Evolutionary conservation across 257 asterid genomes (phyloP), one percentile per base, ranked within the genome.

Genomic region (Solanum peruvianum): DNA sequence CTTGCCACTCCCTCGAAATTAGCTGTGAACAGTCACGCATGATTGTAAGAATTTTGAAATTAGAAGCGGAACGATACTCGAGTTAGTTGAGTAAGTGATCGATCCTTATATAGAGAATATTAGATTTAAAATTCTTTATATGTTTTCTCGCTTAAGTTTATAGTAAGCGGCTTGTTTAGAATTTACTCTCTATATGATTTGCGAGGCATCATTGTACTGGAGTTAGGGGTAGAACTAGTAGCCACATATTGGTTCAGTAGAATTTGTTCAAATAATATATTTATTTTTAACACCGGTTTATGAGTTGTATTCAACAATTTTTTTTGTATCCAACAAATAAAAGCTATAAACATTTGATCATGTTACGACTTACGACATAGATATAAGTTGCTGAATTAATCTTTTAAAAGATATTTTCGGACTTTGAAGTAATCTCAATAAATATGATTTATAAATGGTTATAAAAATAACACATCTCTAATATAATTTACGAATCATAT

Each of bases 1-100:
- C 84, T 78, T 45, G 84, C 64, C 4, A 45, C 37, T 9, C 39
- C 89, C 86, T 88, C 87, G 90, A 86, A 58, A 82, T 58, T 72
- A 44, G 76, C 82, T 72, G 78, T 41, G 15, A 31, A 58, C n/a
- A 18, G 20, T 35, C 86, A 86, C 87, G 88, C 90, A 80, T 86
- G 86, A 88, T 82, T 9, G 29, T 80, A n/a, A 67, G 62, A 52
- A 66, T 27, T 25, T 66, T 25, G 16, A 67, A 67, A 13, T 27
- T 27, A 27, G 5, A 6, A 1, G 2, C 2, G 0, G 1, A 2
- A 64, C 2, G 18, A 3, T 11, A 2, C 0, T 27, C 16, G 9
- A 66, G 20, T 66, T 1, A 7, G 18, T 29, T 67, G 23, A 67
- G 5, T 23, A 67, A 1, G 23, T 13, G 6, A 67, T 27, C 1